Base-by-base conservation (phyloP, 2,329 filamentous ascomycete genomes). In the Fusarium stilboides region DNA sequence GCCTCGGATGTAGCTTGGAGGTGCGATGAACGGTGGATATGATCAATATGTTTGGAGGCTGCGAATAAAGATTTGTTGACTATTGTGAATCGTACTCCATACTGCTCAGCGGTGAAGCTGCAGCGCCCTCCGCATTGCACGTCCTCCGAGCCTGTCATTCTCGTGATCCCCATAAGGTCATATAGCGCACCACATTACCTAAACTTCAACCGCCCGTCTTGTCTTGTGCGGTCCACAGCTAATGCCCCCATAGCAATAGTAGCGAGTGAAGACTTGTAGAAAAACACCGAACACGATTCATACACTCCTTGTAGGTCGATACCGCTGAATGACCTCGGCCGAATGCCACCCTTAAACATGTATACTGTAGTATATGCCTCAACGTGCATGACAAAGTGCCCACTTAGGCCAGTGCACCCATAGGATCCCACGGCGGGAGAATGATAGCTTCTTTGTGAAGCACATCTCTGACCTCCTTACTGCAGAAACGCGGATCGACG, bases 401-500 rank as follows among this genome's bases (percentile, higher is more conserved):
- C 15, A 20, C 57, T 61, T 51, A 92, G 70, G 91, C 92, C 78
- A 94, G 77, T 19, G 90, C 86, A 2, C 92, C 92, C 90, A 94
- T 93, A 0, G 92, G 92, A 82, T 94, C 92, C 92, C 92, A 95
- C 24, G 93, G 80, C 3, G 91, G 91, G 63, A 95, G 80, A 55
- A 93, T 87, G 65, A 90, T 86, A 0, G 93, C 88, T 75, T 92
- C 85, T 81, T 91, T 87, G 69, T 88, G 86, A 53, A 95, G 79
- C 24, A 96, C 88, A 73, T 94, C 91, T 62, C 84, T 84, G 13
- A 96, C 84, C 72, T 91, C 88, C 74, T 87, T 86, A 56, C 83
- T 83, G 54, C 92, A 83, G 75, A 91, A 90, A 15, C 84, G 85
- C 0, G 91, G 90, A 76, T 97, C 92, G 8, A 97, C 89, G 15